A percentile compares a stretch with the other conserved stretches of the same genome.
These are phyloP conservation scores for Neofusicoccum kwambonambiense DNA, from an alignment of 2,329 filamentous ascomycete genomes.

Conservation along the genomic window DNA sequence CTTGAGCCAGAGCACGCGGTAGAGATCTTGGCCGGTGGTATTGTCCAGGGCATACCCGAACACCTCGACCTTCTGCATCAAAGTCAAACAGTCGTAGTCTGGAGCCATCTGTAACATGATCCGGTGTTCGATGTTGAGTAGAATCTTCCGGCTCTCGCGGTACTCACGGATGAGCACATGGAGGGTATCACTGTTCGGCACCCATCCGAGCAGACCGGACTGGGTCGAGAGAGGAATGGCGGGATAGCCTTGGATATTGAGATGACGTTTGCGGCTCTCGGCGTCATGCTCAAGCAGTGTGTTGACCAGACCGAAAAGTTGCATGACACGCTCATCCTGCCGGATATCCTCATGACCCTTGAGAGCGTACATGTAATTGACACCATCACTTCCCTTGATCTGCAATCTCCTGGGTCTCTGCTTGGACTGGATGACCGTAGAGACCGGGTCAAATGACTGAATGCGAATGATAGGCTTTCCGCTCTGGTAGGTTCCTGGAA, in stretches of 20 bases:
- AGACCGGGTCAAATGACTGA: slow-evolving; percentile 82
- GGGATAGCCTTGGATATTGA: slow-evolving; percentile 93
- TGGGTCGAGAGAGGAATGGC: slow-evolving; percentile 97
- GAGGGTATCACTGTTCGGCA: slow-evolving; percentile 94
- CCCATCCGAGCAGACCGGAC: slow-evolving; percentile 92
- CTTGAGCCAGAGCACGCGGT: slow-evolving; percentile 97
- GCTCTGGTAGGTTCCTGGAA: slow-evolving; percentile 92
- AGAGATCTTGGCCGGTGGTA: slow-evolving; percentile 96
- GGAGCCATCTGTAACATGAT: slow-evolving; percentile 99
- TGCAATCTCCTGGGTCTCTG: slow-evolving; percentile 89
- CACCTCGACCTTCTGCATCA: slow-evolving; percentile 99
- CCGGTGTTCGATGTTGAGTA: slow-evolving; percentile 97
- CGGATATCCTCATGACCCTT: slow-evolving; percentile 99
- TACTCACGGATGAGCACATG: slow-evolving; percentile 98
- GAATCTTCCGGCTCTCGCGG: slow-evolving; percentile 91
- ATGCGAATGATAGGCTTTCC: slow-evolving; percentile 79
- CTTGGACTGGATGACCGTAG: slow-evolving; percentile 94
- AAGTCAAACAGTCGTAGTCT: slow-evolving; percentile 95
- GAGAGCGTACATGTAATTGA: slow-evolving; percentile 80
- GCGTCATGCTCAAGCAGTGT: slow-evolving; percentile 90
- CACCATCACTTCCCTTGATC: slow-evolving; percentile 84
- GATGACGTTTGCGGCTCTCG: slow-evolving; percentile 93
- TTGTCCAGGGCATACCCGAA: slow-evolving; percentile 99
- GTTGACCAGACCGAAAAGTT: slow-evolving; percentile 96
- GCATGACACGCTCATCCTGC: slow-evolving; percentile 99